Evolutionary conservation across 352 stramenopile genomes (phyloP).

Genomic region (Pythium volutum): DNA sequence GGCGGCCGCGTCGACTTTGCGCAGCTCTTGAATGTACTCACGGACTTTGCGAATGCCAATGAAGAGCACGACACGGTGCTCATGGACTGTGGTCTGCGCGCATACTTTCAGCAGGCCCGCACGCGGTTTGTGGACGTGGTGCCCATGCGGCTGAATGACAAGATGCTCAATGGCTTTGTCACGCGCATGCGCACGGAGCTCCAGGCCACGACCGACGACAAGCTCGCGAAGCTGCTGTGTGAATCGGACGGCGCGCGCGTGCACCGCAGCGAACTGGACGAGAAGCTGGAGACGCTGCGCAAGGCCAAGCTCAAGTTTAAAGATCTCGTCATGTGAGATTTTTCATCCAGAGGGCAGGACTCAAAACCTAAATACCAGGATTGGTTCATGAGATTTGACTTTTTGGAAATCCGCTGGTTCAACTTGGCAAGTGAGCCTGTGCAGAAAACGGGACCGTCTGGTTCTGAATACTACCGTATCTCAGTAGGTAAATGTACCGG

Average conservation of each 20-base stretch:
- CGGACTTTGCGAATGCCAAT: constrained; percentile 14
- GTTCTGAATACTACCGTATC: background rate
- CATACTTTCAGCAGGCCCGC: constrained; percentile 17
- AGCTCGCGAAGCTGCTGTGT: constrained; percentile 32
- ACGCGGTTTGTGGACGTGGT: constrained; percentile 21
- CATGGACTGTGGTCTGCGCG: constrained; percentile 18
- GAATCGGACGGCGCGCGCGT: constrained; percentile 31
- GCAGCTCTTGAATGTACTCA: constrained; percentile 17
- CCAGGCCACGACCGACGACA: constrained; percentile 33
- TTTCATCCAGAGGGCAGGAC: too few relatives aligned
- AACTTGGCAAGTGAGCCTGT: too few relatives aligned
- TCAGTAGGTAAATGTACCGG: constrained; percentile 3
- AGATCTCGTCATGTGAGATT: constrained; percentile 21
- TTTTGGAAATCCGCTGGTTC: too few relatives aligned
- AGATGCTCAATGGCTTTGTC: constrained; percentile 29
- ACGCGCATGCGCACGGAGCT: constrained; percentile 33
- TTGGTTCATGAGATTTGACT: too few relatives aligned
- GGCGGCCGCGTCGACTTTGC: constrained; percentile 15
- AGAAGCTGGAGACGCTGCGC: constrained; percentile 29
- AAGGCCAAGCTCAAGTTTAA: constrained; percentile 37
- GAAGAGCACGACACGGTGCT: constrained; percentile 25
- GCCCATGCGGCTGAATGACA: constrained; percentile 20
- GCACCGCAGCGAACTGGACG: constrained; percentile 24
- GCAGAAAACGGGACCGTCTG: background rate
- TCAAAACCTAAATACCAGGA: too few relatives aligned